These are phyloP conservation scores for Rhododendron ovatum DNA, from an alignment of 148 eudicot genomes.

Conservation along the genomic window DNA sequence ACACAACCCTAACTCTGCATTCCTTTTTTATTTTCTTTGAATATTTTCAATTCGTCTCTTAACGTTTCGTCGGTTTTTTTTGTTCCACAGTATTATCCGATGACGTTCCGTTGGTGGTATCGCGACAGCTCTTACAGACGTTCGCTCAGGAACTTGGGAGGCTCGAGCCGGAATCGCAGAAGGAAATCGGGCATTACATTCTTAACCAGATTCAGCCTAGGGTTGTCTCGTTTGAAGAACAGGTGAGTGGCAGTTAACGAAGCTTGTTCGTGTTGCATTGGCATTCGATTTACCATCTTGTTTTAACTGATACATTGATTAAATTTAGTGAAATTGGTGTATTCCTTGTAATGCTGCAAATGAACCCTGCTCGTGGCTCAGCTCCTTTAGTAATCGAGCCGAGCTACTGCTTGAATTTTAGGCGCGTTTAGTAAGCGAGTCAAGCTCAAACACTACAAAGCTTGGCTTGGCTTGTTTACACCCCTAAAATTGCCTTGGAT, in stretches of 20 bases:
- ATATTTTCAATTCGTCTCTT: neutral
- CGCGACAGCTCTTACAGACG: slow-evolving; percentile 79
- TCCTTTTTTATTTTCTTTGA: neutral
- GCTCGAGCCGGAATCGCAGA: slow-evolving; percentile 70
- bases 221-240: slow-evolving; percentile 95
- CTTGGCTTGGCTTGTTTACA: too few relatives aligned
- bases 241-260: slow-evolving; percentile 31
- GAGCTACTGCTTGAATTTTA: too few relatives aligned
- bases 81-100: slow-evolving; percentile 62
- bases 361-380: too few relatives aligned
- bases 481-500: neutral
- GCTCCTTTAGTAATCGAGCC: too few relatives aligned
- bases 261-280: neutral
- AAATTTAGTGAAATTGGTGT: too few relatives aligned
- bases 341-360: too few relatives aligned
- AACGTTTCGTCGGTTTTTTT: neutral
- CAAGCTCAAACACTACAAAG: too few relatives aligned
- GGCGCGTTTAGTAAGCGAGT: too few relatives aligned
- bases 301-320: neutral
- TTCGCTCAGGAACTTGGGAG: slow-evolving; percentile 80
- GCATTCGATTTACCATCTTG: neutral
- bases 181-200: slow-evolving; percentile 87
- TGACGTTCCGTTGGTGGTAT: slow-evolving; percentile 90
- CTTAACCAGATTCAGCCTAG: slow-evolving; percentile 96
- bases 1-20: neutral